Conservation (phyloP, 176 grass and related monocot genomes). For the Typha latifolia region DNA sequence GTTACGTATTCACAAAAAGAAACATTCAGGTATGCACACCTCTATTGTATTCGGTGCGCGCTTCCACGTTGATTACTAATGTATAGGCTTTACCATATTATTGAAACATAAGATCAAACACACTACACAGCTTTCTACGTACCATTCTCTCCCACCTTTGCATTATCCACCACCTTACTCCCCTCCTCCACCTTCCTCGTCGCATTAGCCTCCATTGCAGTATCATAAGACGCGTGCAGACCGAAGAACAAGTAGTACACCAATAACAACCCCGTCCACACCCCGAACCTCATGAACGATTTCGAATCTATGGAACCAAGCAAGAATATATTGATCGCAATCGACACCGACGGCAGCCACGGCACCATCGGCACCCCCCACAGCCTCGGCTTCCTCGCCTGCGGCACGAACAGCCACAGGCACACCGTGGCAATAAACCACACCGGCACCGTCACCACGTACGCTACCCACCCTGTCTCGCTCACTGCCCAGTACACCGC, state of each 20-base stretch:
- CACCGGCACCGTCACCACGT: constrained; percentile 21
- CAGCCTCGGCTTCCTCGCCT: constrained; percentile 37
- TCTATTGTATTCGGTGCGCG: too few species aligned
- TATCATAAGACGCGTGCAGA: constrained; percentile 82
- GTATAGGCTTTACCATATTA: too few species aligned
- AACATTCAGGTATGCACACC: too few species aligned
- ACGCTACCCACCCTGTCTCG: constrained; percentile 27
- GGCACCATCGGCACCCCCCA: constrained; percentile 61
- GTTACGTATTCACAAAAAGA: too few species aligned
- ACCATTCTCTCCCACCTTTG: too few species aligned
- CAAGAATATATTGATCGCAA: constrained; percentile 77
- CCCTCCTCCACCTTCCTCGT: background rate
- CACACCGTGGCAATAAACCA: constrained; percentile 34
- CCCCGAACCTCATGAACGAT: constrained; percentile 65
- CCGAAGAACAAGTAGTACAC: constrained; percentile 89
- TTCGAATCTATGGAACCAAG: constrained; percentile 76
- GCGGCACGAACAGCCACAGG: constrained; percentile 42
- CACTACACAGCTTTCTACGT: too few species aligned
- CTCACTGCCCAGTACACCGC: constrained; percentile 22
- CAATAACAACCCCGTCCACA: constrained; percentile 54
- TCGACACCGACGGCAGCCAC: constrained; percentile 64
- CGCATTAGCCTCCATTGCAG: constrained; percentile 26
- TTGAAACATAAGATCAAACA: too few species aligned
- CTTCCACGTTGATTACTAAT: too few species aligned
- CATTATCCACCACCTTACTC: constrained; percentile 29